Base-by-base conservation (phyloP, 768 basidiomycete species). In the Chiua virens region DNA sequence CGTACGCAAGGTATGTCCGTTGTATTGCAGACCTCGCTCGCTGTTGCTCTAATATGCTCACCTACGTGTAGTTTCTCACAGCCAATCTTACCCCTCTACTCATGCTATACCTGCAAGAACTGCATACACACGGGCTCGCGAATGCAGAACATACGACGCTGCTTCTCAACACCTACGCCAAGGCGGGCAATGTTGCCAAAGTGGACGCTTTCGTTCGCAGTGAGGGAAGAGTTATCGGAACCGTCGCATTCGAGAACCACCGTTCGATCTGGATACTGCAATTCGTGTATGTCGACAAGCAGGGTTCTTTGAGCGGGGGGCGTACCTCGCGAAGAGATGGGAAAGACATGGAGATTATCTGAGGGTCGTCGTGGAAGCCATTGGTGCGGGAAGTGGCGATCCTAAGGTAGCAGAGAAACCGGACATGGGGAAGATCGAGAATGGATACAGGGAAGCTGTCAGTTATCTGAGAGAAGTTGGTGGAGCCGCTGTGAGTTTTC, bases 121-220 rank as follows among this genome's bases (percentile, higher is more conserved):
- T 99, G 0, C 97, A 99, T 64, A 79, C 90, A 2, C 77, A 86
- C 1, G 88, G 89, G 1, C 82, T 96, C 6, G 96, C 97, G 25
- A 98, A 96, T 61, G 84, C 92, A 0, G 95, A 98, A 61, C 96
- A 98, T 63, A 99, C 97, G 0, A 98, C 97, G 0, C 83, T 99
- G 8, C 80, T 99, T 3, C 82, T 99, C 22, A 98, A 98, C 66
- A 94, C 95, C 7, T 98, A 98, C 70, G 97, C 97, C 45, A 98
- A 98, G 66, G 86, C 97, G 20, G 92, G 93, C 53, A 96, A 99
- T 60, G 85, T 93, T 15, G 69, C 82, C 2, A 85, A 93, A 13
- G 80, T 98, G 2, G 93, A 98, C 60, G 83, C 78, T 52, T 99
- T 99, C 69, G 91, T 99, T 72, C 92, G 89, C 68, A 86, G 91